These are phyloP conservation scores for Cutaneotrichosporon sp. DNA, from an alignment of 1,284 basidiomycete genomes.

Conservation along the genomic window DNA sequence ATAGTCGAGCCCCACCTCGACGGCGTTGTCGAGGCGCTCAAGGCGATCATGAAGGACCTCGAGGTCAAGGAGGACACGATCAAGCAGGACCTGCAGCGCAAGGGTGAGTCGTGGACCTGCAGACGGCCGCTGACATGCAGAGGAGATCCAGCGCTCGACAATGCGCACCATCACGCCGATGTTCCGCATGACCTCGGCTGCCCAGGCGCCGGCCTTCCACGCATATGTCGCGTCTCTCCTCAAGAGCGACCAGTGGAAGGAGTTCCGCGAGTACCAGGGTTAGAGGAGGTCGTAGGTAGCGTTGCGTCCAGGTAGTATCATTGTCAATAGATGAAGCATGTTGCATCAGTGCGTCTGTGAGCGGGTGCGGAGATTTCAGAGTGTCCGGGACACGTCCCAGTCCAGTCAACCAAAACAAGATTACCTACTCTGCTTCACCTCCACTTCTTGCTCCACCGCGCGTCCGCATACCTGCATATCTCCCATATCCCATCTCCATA, in stretches of 20 bases:
- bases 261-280: constrained; percentile 45
- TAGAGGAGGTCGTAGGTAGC: constrained; percentile 14
- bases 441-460: neutral
- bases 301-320: neutral
- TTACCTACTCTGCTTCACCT: too few relatives aligned
- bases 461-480: neutral
- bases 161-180: constrained; percentile 83
- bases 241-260: constrained; percentile 47
- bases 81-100: constrained; percentile 94
- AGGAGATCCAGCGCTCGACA: constrained; percentile 85
- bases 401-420: too few relatives aligned
- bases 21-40: constrained; percentile 76
- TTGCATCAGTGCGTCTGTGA: constrained; percentile 3
- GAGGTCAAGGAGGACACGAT: constrained; percentile 90
- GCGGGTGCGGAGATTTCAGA: too few relatives aligned
- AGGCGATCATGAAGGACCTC: constrained; percentile 87
- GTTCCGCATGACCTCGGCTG: constrained; percentile 61
- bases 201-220: constrained; percentile 72
- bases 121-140: constrained; percentile 38
- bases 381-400: too few relatives aligned
- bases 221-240: constrained; percentile 59
- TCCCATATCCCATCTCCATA: neutral
- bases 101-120: constrained; percentile 50
- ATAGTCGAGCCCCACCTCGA: constrained; percentile 82
- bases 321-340: constrained; percentile 10